Evolutionary conservation across 495 filamentous ascomycete genomes (phyloP).

Genomic region (Penicillium soppii): DNA sequence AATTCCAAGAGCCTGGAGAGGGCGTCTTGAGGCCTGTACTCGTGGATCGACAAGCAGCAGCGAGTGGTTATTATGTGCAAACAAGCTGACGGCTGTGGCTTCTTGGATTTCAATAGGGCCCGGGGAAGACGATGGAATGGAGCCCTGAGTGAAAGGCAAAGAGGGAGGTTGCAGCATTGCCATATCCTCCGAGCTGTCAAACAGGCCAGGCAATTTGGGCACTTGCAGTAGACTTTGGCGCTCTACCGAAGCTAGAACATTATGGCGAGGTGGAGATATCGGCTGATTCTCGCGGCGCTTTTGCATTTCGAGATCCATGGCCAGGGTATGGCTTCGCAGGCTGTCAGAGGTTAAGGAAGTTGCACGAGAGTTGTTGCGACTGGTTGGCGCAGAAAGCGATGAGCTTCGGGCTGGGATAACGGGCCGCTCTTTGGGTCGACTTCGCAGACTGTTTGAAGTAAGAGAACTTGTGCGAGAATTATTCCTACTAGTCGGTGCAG

Average conservation of each 20-base stretch:
- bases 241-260: conserved; percentile 12
- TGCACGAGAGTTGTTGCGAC: conserved; percentile 62
- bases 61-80: conserved; percentile 83
- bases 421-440: conserved; percentile 43
- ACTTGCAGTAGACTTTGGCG: conserved; percentile 12
- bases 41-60: conserved; percentile 74
- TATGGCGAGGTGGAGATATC: conserved; percentile 23
- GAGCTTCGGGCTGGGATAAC: conserved; percentile 60
- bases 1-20: conserved; percentile 22
- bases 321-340: conserved; percentile 56
- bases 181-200: conserved; percentile 36
- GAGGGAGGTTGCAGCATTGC: conserved; percentile 44
- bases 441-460: conserved; percentile 54
- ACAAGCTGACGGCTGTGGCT: conserved; percentile 78
- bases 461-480: conserved; percentile 64
- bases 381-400: conserved; percentile 71
- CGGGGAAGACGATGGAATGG: conserved; percentile 50
- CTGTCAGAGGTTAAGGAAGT: conserved; percentile 61
- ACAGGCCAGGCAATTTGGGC: conserved; percentile 25
- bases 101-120: conserved; percentile 61
- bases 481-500: conserved; percentile 68
- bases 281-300: conserved; percentile 24
- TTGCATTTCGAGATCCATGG: conserved; percentile 35
- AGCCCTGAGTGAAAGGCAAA: conserved; percentile 44
- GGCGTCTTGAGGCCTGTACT: conserved; percentile 31